Percentiles rank a stretch among this genome's conserved stretches.
Evolutionary conservation across 495 filamentous ascomycete genomes (phyloP).

Genomic region (Thozetella sp.): DNA sequence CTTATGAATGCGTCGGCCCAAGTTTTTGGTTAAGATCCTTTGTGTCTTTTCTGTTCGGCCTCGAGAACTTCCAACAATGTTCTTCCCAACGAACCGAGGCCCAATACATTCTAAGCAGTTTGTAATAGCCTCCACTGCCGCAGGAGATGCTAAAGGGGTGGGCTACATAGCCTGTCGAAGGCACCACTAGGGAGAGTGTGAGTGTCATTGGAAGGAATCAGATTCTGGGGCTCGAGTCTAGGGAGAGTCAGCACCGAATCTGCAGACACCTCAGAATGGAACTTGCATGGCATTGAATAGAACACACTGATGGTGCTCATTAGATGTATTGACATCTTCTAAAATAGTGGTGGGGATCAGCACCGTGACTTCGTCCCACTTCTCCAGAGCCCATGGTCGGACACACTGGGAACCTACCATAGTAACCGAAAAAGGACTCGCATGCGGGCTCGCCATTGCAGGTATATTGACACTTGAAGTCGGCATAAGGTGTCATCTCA

Average conservation of each 20-base stretch:
- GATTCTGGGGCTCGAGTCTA: neutral
- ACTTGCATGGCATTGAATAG: slow-evolving; percentile 35
- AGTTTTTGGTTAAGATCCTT: too few relatives aligned
- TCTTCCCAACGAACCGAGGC: too few relatives aligned
- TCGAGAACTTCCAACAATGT: too few relatives aligned
- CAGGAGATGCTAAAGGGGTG: too few relatives aligned
- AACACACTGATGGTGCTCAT: slow-evolving; percentile 25
- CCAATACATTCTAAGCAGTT: too few relatives aligned
- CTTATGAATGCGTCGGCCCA: too few relatives aligned
- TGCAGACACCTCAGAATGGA: too few relatives aligned
- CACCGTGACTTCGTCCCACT: neutral
- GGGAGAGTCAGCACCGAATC: neutral
- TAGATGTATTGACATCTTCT: slow-evolving; percentile 13
- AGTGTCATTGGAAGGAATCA: neutral
- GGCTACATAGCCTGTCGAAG: neutral
- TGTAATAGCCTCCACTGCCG: too few relatives aligned
- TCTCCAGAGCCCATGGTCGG: neutral
- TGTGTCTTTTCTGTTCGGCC: neutral
- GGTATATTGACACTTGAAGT: slow-evolving; percentile 34
- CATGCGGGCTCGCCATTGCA: slow-evolving; percentile 29
- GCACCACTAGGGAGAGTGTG: neutral
- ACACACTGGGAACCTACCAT: slow-evolving; percentile 17
- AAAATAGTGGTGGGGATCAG: neutral
- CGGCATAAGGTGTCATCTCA: slow-evolving; percentile 19
- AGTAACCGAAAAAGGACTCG: slow-evolving; percentile 28